Conservation (phyloP, 805 yeast genomes). For the Saccharomycopsis sp. region DNA sequence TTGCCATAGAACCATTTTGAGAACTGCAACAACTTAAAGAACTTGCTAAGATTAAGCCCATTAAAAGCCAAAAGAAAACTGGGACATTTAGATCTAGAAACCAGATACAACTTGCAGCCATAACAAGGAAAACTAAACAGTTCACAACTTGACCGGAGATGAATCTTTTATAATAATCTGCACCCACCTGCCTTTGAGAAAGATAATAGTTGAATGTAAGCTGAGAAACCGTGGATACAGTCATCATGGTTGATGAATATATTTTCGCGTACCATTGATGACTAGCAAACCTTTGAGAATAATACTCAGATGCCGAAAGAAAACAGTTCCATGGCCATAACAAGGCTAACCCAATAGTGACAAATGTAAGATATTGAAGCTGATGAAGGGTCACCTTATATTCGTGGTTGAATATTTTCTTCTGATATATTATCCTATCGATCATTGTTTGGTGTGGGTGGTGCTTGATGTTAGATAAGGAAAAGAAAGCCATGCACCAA, state of each 20-base stretch:
- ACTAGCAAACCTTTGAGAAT: slow-evolving; percentile 51
- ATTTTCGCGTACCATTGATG: slow-evolving; percentile 40
- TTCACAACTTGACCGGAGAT: slow-evolving; percentile 54
- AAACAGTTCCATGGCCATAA: slow-evolving; percentile 98
- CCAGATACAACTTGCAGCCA: slow-evolving; percentile 46
- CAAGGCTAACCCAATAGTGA: slow-evolving; percentile 65
- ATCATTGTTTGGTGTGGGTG: too few species aligned
- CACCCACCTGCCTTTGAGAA: slow-evolving; percentile 58
- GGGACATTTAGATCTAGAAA: slow-evolving; percentile 27
- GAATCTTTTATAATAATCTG: slow-evolving; percentile 51
- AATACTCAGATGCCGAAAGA: slow-evolving; percentile 78
- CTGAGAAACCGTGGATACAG: slow-evolving; percentile 67
- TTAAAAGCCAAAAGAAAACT: slow-evolving; percentile 40
- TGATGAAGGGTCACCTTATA: slow-evolving; percentile 8
- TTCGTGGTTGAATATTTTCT: background rate
- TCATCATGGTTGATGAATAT: slow-evolving; percentile 84
- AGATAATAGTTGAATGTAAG: slow-evolving; percentile 52
- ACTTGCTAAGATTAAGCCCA: slow-evolving; percentile 57
- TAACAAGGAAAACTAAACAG: slow-evolving; percentile 45
- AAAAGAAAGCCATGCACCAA: too few species aligned
- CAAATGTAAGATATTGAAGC: slow-evolving; percentile 47
- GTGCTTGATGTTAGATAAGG: too few species aligned
- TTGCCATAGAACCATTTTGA: slow-evolving; percentile 87
- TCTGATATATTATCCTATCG: slow-evolving; percentile 11
- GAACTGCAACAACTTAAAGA: slow-evolving; percentile 74